Evolutionary conservation across 2,329 filamentous ascomycete species (phyloP), one percentile per base, ranked within the genome.

Genomic region (Meredithiella fracta): DNA sequence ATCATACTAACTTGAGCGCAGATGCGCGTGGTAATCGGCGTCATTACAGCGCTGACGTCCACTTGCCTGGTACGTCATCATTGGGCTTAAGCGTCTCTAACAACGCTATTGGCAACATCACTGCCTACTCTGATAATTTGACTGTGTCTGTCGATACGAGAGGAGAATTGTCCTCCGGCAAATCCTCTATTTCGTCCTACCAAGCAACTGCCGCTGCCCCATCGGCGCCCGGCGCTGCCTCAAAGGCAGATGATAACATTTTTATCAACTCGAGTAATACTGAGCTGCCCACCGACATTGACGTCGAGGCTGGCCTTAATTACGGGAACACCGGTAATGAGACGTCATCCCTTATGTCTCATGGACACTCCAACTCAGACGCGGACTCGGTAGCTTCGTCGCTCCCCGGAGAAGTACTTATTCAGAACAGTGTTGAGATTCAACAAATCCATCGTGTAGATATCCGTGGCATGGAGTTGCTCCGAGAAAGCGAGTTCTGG

Each of bases 401-500:
- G 55, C 65, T 73, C 58, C 69, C 71, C 40, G 72, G 72, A 61
- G 73, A 77, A 62, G 68, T 75, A 52, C 69, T 74, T 64, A 68
- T 76, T 62, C 71, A 73, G 70, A 77, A 72, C 69, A 78, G 73
- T 74, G 74, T 84, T 78, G 78, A 83, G 78, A 75, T 80, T 69
- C 75, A 81, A 74, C 79, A 81, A 73, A 83, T 82, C 74, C 83
- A 84, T 70, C 82, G 82, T 75, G 69, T 86, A 87, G 92, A 97
- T 80, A 85, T 97, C 65, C 86, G 91, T 66, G 92, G 92, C 61
- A 73, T 88, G 64, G 76, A 77, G 15, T 75, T 98, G 65, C 70
- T 95, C 31, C 73, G 73, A 54, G 80, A 77, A 59, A 64, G 82
- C 51, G 85, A 94, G 61, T 98, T 97, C 68, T 97, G 90, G 89